Evolutionary conservation across 2,329 filamentous ascomycete species (phyloP).

Genomic region (Neofusicoccum parvum): DNA sequence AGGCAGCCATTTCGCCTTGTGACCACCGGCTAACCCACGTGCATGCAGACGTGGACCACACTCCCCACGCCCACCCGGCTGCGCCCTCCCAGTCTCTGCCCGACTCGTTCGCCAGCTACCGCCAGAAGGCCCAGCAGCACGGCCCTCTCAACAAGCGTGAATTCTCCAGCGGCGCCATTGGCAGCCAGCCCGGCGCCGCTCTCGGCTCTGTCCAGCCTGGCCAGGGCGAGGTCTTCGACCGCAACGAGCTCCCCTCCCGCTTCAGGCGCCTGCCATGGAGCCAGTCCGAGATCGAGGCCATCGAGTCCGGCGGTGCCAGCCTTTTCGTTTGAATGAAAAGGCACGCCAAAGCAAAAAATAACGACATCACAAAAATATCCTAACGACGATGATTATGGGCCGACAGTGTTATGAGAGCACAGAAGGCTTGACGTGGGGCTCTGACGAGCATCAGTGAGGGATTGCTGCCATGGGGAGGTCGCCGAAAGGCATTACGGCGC

Average conservation of each 20-base stretch:
- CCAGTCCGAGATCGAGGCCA: constrained; percentile 86
- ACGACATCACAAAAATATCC: neutral
- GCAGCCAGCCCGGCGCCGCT: constrained; percentile 66
- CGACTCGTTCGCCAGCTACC: constrained; percentile 73
- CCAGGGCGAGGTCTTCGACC: constrained; percentile 81
- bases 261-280: constrained; percentile 78
- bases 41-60: constrained; percentile 69
- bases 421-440: neutral
- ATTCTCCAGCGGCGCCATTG: constrained; percentile 47
- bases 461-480: neutral
- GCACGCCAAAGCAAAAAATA: neutral
- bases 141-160: constrained; percentile 61
- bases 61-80: constrained; percentile 72
- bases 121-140: constrained; percentile 76
- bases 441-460: neutral
- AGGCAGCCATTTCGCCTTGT: constrained; percentile 18
- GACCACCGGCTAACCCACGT: constrained; percentile 12
- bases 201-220: constrained; percentile 73
- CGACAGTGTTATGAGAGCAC: neutral
- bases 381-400: neutral
- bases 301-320: constrained; percentile 89
- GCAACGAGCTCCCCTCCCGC: constrained; percentile 79
- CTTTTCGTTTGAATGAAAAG: constrained; percentile 50
- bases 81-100: constrained; percentile 68
- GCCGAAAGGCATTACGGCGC: constrained; percentile 4